Evolutionary conservation across 2,329 filamentous ascomycete species (phyloP), one percentile per base, ranked within the genome.

Genomic region (Scolecobasidium constrictum): DNA sequence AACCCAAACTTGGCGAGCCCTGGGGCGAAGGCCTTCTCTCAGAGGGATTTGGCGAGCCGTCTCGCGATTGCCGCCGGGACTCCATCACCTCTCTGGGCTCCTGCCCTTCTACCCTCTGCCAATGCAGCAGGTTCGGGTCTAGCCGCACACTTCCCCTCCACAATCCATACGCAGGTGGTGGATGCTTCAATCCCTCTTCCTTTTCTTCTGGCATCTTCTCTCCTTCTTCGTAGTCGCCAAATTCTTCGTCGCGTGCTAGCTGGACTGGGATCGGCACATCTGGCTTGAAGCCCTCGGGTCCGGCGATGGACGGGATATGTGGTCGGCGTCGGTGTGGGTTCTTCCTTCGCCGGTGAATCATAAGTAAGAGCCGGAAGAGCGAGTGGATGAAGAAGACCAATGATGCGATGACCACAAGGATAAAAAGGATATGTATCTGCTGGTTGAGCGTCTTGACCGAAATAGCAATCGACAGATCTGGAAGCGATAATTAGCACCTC

Each of bases 61-160:
- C 22, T 3, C 36, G 20, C 9, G 20, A 43, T 16, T 40, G 40
- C 11, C 42, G 34, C 11, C 23, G 19, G 43, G 18, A 20, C 35
- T 21, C 20, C 13, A 26, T 19, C 12, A 9, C 15, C 33, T 19
- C 19, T 35, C 26, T 13, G 20, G 15, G 7, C 28, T 38, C 18
- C 17, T 36, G 16, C 11, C 12, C 40, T 11, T 58, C 53, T 7
- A 57, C 82, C 28, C 81, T 75, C 59, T 83, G 78, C 86, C 86
- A 93, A 57, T 83, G 86, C 19, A 94, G 69, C 12, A 86, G 69
- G 54, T 90, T 77, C 1, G 86, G 86, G 53, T 94, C 83, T 22
- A 87, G 81, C 38, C 84, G 73, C 75, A 92, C 84, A 54, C 82
- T 90, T 59, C 81, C 79, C 41, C 86, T 72, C 84, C 86, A 93